Percentiles rank a stretch among this genome's conserved stretches.
Conservation (phyloP, 345 rosid species). For the Syzygium oleosum region DNA sequence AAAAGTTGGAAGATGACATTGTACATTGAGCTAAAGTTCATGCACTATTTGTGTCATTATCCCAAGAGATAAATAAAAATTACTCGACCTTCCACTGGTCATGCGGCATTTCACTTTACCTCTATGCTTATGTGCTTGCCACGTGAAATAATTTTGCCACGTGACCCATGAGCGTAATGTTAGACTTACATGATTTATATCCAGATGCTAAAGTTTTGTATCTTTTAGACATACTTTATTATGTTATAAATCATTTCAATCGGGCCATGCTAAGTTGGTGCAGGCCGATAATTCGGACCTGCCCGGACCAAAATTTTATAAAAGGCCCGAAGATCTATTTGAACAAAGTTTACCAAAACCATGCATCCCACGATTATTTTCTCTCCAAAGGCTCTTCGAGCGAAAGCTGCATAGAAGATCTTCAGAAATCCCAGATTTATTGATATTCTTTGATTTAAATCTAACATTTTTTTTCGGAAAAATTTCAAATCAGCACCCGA, state of each 20-base stretch:
- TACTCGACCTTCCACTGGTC: accelerated
- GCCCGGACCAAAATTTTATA: background rate
- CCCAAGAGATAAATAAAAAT: background rate
- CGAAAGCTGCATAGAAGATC: background rate
- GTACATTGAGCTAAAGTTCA: no score
- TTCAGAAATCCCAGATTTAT: background rate
- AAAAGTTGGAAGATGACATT: no score
- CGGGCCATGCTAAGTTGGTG: background rate
- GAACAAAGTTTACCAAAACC: background rate
- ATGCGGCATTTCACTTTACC: accelerated
- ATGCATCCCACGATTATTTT: background rate
- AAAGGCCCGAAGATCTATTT: background rate
- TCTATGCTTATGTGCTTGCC: background rate
- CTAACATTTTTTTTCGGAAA: background rate
- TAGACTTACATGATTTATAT: background rate
- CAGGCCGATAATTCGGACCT: background rate
- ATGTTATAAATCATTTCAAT: background rate
- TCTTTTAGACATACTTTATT: background rate
- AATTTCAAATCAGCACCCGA: no score
- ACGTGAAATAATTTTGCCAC: background rate
- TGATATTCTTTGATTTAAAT: background rate
- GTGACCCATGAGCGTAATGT: background rate
- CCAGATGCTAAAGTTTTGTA: background rate
- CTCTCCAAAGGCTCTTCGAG: background rate
- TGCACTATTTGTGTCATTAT: no score